Base-by-base conservation (phyloP, 257 asterid species). In the Solanum tarijense region DNA sequence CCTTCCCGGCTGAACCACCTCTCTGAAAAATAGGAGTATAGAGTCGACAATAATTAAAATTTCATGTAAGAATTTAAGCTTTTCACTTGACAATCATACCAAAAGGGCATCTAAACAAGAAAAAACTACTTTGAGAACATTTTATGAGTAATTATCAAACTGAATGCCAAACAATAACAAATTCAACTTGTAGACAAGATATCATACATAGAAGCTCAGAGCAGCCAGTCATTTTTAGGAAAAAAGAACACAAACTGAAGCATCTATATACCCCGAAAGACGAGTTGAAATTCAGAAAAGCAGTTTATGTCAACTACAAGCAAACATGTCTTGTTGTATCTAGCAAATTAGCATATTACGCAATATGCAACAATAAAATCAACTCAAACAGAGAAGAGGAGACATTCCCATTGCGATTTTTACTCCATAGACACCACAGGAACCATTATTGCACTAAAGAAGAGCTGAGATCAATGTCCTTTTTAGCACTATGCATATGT, bases 1-100 rank as follows among this genome's bases (percentile, higher is more conserved):
- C 41, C 95, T 98, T 76, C 96, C 98, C 89, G 98, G 21, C 91
- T 90, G 98, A 68, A 89, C 90, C 90, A 92, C 96, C 90, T 97
- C 99, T 88, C 99, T 97, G 90, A 85, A 89, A 90, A 90, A 41
- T 85, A 78, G 36, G 79, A 43, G 85, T 36, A 65, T 25, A 65
- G 21, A 86, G 38, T 18, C 82, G 12, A 20, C 23, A 52, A 41
- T 34, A 38, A 27, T 72, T 86, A 72, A 48, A 86, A 35, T 39
- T 21, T 38, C 86, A 82, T 16, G 29, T 20, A 48, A 48, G 34
- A 48, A 18, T 14, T 48, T 29, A 46, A 81, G 85, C 38, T 29
- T 82, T 20, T 48, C 29, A 48, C 43, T 46, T 9, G 69, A 82
- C 29, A 18, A 82, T 29, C 85, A 46, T 48, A 82, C 29, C 43